These are phyloP conservation scores for Leishmania arabica DNA, from an alignment of 208 protist genomes.

Conservation along the genomic window DNA sequence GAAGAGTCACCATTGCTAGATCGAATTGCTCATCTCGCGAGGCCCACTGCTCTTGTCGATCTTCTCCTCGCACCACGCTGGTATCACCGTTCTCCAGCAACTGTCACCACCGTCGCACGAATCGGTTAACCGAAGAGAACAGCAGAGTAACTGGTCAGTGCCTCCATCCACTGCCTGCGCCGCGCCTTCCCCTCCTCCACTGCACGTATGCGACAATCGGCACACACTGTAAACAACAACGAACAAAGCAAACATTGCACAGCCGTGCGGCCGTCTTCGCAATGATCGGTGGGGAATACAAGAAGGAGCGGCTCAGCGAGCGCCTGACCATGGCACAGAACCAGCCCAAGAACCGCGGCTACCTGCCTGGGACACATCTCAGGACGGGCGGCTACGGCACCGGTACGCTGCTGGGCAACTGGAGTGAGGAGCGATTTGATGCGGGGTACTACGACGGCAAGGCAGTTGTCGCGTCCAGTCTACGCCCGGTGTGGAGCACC, in stretches of 20 bases:
- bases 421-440: slow-evolving; percentile 83
- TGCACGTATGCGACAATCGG: background rate
- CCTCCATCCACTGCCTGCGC: background rate
- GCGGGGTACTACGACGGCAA: slow-evolving; percentile 81
- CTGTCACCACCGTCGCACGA: background rate
- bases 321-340: slow-evolving; percentile 69
- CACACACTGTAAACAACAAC: background rate
- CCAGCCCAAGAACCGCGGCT: slow-evolving; percentile 87
- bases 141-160: background rate
- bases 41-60: background rate
- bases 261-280: background rate
- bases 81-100: background rate
- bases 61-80: background rate
- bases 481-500: slow-evolving; percentile 50
- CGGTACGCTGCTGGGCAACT: slow-evolving; percentile 81
- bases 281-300: slow-evolving; percentile 91
- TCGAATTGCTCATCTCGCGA: background rate
- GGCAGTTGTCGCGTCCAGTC: slow-evolving; percentile 47
- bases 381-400: slow-evolving; percentile 79
- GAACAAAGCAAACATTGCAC: background rate
- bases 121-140: background rate
- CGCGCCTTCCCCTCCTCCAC: background rate
- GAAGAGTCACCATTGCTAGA: background rate
- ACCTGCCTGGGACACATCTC: slow-evolving; percentile 79
- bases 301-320: slow-evolving; percentile 91